Evolutionary conservation across 2,329 filamentous ascomycete genomes (phyloP).

Genomic region (Scedosporium minutisporum): DNA sequence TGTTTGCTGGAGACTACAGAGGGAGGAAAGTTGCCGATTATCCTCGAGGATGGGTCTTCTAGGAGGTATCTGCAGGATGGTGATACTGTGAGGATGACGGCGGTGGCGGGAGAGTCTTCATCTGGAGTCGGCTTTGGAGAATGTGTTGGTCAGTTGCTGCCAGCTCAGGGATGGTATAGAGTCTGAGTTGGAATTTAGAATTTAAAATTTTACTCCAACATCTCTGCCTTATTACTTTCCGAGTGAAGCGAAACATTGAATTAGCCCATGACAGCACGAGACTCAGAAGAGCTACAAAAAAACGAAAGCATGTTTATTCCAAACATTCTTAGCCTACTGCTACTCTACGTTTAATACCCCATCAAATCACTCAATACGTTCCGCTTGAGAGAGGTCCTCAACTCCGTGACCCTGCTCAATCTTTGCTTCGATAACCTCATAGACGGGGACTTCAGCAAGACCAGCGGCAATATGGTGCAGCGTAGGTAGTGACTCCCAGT

Average conservation of each 20-base stretch:
- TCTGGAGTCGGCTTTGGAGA: slow-evolving; percentile 33
- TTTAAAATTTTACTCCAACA: slow-evolving; percentile 21
- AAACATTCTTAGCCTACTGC: not conserved
- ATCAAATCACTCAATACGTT: not conserved
- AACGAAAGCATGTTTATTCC: not conserved
- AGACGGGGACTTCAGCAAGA: slow-evolving; percentile 40
- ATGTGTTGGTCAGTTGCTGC: slow-evolving; percentile 24
- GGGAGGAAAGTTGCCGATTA: slow-evolving; percentile 31
- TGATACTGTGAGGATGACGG: slow-evolving; percentile 31
- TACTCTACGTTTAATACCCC: not conserved
- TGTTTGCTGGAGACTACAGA: slow-evolving; percentile 35
- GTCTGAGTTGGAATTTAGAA: slow-evolving; percentile 31
- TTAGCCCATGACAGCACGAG: too few relatives aligned
- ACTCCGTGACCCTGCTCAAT: slow-evolving; percentile 6
- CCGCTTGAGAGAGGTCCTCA: slow-evolving; percentile 3
- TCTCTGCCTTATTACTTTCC: too few relatives aligned
- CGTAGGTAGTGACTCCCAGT: slow-evolving; percentile 48
- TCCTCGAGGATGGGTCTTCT: slow-evolving; percentile 28
- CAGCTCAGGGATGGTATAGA: slow-evolving; percentile 27
- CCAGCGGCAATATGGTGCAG: slow-evolving; percentile 46
- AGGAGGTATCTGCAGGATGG: slow-evolving; percentile 33
- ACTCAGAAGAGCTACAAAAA: not conserved
- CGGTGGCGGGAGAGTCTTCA: slow-evolving; percentile 22
- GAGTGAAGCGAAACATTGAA: not conserved
- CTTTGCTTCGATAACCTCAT: slow-evolving; percentile 7